phyloP scores from a whole-genome alignment of 2,329 filamentous ascomycete genomes.

The Catunica adiposa region DNA sequence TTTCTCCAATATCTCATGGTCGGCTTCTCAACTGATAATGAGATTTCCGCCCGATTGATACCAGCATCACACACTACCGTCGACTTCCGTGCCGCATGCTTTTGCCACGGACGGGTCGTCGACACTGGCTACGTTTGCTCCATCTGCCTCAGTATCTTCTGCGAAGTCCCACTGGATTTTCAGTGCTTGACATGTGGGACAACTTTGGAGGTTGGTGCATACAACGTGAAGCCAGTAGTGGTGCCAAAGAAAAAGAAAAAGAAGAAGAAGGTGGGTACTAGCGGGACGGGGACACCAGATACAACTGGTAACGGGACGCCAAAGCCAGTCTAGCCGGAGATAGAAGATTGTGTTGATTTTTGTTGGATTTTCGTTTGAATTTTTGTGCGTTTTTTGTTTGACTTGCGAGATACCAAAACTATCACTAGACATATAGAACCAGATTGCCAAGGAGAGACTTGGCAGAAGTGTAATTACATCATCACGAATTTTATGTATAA shows the following conservation, averaged over 20 bases:
- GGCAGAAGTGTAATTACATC: background rate
- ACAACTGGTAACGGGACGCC: conserved; percentile 39
- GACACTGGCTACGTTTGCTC: conserved; percentile 92
- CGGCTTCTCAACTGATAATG: conserved; percentile 57
- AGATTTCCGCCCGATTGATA: conserved; percentile 46
- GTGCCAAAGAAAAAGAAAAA: conserved; percentile 57
- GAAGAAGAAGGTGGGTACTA: conserved; percentile 39
- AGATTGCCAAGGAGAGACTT: too few species aligned
- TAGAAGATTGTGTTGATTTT: conserved; percentile 19
- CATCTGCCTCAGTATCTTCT: conserved; percentile 91
- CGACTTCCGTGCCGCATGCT: conserved; percentile 95
- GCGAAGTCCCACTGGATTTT: conserved; percentile 42
- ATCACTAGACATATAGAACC: background rate
- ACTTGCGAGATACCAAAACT: background rate
- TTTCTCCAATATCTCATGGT: conserved; percentile 90
- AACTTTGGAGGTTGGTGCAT: conserved; percentile 56
- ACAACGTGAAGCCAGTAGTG: conserved; percentile 62
- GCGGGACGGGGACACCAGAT: conserved; percentile 9
- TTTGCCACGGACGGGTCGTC: conserved; percentile 83
- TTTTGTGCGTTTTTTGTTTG: background rate
- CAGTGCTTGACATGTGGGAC: conserved; percentile 75
- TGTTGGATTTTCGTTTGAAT: background rate
- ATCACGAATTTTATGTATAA: conserved; percentile 2
- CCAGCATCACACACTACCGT: conserved; percentile 70
- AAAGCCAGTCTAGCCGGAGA: conserved; percentile 15